Evolutionary conservation across 139 green algal genomes (phyloP), one percentile per base, ranked within the genome.

Genomic region (Micractinium conductrix): DNA sequence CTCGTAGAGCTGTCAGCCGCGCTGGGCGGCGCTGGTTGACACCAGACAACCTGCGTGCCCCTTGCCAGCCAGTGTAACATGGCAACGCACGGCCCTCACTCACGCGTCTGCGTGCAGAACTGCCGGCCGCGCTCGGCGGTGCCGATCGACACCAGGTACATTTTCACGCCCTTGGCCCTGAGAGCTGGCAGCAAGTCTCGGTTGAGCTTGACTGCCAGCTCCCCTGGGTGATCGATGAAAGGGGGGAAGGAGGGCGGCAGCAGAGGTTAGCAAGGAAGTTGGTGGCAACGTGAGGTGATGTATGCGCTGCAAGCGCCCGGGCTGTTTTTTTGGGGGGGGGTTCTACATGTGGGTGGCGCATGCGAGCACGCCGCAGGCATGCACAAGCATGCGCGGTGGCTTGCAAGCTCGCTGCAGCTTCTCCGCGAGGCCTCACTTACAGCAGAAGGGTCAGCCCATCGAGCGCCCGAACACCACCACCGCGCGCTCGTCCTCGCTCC

Each of bases 141-240:
- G n/a, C 94, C 94, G 60, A 96, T 97, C 24, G 86, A 93, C 16
- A 97, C 89, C 40, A 97, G 76, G 60, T 93, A 92, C 37, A 97
- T 84, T 81, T 94, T 95, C 44, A 95, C 83, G 50, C 83, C 87
- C 19, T 79, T 69, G 21, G 80, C 85, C 55, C 95, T 92, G 37
- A 98, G 86, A 82, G 87, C 74, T 26, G 95, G 94, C 86, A 94
- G 93, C 71, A 98, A 85, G 48, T 98, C 94, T 4, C 92, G 70
- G 1, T 86, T 79, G 60, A 98, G 90, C 87, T 97, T 88, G 43
- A 88, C 89, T 1, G 92, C 94, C 86, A 97, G 90, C 93, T 96
- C 92, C 91, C 73, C 44, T 40, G 62, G 44, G 38, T 43, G 14
- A 30, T 40, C 14, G 17, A 60, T 74, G 16, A 44, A 17, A 12